A percentile compares a stretch with the other conserved stretches of the same genome.
phyloP scores from a whole-genome alignment of 2,329 filamentous ascomycete genomes.

The Ophiostoma novo-ulmi region DNA sequence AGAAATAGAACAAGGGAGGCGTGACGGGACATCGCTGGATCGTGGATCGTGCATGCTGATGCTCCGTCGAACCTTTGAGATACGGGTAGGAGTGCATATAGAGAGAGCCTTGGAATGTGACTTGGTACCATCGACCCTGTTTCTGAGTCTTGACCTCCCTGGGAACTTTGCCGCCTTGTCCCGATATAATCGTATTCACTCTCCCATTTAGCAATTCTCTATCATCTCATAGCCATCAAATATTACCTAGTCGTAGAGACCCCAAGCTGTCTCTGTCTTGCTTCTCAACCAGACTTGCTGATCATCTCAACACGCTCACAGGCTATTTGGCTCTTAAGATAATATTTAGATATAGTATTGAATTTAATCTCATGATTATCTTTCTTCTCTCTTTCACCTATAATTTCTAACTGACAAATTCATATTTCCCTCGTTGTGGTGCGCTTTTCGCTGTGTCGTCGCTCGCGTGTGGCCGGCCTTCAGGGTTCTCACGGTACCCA shows the following conservation, averaged over 20 bases:
- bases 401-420: too few relatives aligned
- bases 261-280: too few relatives aligned
- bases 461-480: not conserved
- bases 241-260: too few relatives aligned
- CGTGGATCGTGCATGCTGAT: not conserved
- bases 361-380: too few relatives aligned
- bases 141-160: not conserved
- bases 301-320: too few relatives aligned
- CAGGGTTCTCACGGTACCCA: slow-evolving; percentile 1
- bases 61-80: not conserved
- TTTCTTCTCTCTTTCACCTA: too few relatives aligned
- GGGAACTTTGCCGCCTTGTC: not conserved
- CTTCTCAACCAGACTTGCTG: too few relatives aligned
- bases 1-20: not conserved
- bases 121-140: not conserved
- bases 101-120: not conserved
- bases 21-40: not conserved
- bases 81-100: not conserved
- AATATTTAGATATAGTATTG: too few relatives aligned
- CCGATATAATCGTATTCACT: not conserved
- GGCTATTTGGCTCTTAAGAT: too few relatives aligned
- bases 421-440: not conserved
- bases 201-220: not conserved
- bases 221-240: too few relatives aligned
- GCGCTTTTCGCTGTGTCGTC: too few relatives aligned